These are phyloP conservation scores for Exophiala oligosperma DNA, from an alignment of 2,329 filamentous ascomycete species.

Conservation along the genomic window DNA sequence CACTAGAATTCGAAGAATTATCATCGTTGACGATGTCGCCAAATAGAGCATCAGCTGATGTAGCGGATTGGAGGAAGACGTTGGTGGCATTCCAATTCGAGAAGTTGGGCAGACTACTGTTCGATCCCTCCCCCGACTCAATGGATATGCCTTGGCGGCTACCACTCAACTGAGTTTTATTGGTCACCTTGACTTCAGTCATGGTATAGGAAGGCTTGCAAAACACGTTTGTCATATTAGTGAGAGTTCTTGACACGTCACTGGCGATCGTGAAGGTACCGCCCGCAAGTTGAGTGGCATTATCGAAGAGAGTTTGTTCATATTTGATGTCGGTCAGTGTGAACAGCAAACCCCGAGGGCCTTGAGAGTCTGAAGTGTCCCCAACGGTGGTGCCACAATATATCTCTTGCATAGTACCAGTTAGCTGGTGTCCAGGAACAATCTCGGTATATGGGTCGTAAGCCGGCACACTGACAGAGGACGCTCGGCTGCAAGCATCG, in stretches of 20 bases:
- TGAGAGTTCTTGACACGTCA: conserved; percentile 24
- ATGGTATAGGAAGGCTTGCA: conserved; percentile 26
- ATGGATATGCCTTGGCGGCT: conserved; percentile 17
- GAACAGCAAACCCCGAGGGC: conserved; percentile 23
- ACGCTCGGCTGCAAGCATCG: conserved; percentile 18
- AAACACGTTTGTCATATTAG: conserved; percentile 26
- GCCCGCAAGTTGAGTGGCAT: conserved; percentile 23
- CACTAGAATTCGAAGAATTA: conserved; percentile 14
- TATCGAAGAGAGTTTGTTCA: conserved; percentile 24
- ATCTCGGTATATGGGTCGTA: conserved; percentile 28
- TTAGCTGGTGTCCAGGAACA: conserved; percentile 18
- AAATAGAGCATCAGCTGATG: conserved; percentile 22
- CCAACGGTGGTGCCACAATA: conserved; percentile 19
- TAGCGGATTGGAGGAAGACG: conserved; percentile 19
- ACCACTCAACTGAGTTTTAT: conserved; percentile 21
- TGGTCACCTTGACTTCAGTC: conserved; percentile 23
- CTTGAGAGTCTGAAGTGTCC: conserved; percentile 11
- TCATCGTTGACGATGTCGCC: conserved; percentile 15
- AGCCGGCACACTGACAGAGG: conserved; percentile 21
- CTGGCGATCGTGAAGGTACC: conserved; percentile 26
- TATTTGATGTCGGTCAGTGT: conserved; percentile 25
- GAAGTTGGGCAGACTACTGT: conserved; percentile 32
- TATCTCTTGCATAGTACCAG: conserved; percentile 23
- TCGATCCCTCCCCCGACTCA: conserved; percentile 28
- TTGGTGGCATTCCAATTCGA: conserved; percentile 26